A percentile compares a stretch with the other conserved stretches of the same genome.
phyloP scores from a whole-genome alignment of 73 alveolate species.

The Tetrahymena borealis region DNA sequence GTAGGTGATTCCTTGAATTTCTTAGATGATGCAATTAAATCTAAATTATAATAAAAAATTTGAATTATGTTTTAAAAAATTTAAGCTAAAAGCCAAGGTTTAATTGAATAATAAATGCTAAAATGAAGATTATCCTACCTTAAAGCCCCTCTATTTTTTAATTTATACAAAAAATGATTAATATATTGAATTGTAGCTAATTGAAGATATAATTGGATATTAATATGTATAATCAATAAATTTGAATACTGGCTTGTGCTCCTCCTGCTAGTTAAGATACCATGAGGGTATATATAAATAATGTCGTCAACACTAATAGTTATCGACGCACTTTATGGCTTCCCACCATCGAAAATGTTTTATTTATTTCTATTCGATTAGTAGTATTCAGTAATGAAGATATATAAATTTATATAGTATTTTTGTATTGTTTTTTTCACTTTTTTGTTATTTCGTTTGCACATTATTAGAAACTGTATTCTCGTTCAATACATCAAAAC shows the following conservation, averaged over 20 bases:
- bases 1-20: not conserved
- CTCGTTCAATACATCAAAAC: too few species aligned
- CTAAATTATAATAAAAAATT: not conserved
- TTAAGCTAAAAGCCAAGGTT: too few species aligned
- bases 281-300: not conserved
- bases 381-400: not conserved
- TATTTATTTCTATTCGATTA: too few species aligned
- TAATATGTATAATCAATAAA: not conserved
- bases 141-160: not conserved
- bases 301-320: not conserved
- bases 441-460: not conserved
- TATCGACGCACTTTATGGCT: not conserved
- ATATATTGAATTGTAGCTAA: not conserved
- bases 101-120: not conserved
- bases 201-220: not conserved
- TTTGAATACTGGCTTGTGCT: not conserved
- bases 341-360: too few species aligned
- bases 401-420: not conserved
- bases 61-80: too few species aligned
- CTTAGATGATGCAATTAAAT: not conserved
- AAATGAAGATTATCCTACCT: not conserved
- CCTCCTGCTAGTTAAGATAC: not conserved
- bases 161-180: not conserved
- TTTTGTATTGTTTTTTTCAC: not conserved
- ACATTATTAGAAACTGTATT: too few species aligned